Evolutionary conservation across 768 basidiomycete genomes (phyloP).

Genomic region (Saitozyma podzolica): DNA sequence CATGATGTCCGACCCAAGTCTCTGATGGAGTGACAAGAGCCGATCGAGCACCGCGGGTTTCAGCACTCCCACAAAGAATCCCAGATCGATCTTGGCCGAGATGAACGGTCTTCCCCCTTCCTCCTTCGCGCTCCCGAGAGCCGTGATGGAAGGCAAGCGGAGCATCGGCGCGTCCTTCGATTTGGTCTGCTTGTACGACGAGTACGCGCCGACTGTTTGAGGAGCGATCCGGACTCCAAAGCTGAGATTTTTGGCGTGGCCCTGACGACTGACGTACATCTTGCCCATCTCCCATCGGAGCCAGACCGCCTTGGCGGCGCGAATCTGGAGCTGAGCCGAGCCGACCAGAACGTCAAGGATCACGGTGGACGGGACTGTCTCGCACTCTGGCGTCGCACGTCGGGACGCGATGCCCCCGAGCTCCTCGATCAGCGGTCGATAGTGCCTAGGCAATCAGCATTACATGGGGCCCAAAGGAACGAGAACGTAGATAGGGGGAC

Average conservation of each 20-base stretch:
- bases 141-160: conserved; percentile 26
- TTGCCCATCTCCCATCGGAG: conserved; percentile 41
- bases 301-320: conserved; percentile 40
- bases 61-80: conserved; percentile 43
- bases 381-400: not conserved
- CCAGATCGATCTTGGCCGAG: conserved; percentile 26
- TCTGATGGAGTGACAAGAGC: conserved; percentile 42
- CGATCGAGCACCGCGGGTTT: conserved; percentile 48
- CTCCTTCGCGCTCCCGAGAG: conserved; percentile 9
- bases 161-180: conserved; percentile 25
- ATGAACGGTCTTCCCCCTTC: conserved; percentile 5
- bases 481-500: not conserved
- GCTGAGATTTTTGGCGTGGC: conserved; percentile 5
- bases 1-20: conserved; percentile 32
- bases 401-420: not conserved
- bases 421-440: conserved; percentile 9
- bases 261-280: conserved; percentile 22
- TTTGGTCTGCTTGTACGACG: conserved; percentile 24
- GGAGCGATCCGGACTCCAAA: conserved; percentile 30
- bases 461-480: not conserved
- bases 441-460: conserved; percentile 5
- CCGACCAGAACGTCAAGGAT: conserved; percentile 30
- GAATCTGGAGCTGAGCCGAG: conserved; percentile 18
- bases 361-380: not conserved
- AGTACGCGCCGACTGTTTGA: conserved; percentile 39